A percentile compares a stretch with the other conserved stretches of the same genome.
Conservation (phyloP, 768 basidiomycete species). For the Amanita exitialis region DNA sequence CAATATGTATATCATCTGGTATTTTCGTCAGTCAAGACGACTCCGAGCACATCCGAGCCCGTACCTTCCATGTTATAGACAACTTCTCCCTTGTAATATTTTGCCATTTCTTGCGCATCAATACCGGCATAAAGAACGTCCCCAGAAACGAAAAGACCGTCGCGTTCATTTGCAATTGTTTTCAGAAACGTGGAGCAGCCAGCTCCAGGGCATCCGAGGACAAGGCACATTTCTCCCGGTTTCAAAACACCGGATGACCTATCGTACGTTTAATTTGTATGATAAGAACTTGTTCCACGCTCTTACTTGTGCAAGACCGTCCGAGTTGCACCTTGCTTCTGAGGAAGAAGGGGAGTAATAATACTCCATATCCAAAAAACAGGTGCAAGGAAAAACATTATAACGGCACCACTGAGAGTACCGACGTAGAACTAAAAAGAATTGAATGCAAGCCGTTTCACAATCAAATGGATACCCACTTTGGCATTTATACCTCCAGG, state of each 20-base stretch:
- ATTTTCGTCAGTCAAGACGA: not conserved
- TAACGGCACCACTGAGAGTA: slow-evolving; percentile 52
- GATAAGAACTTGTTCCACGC: not conserved
- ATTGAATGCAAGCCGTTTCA: not conserved
- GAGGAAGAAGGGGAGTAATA: slow-evolving; percentile 28
- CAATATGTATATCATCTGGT: slow-evolving; percentile 71
- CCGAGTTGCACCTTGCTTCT: slow-evolving; percentile 26
- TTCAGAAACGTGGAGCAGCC: slow-evolving; percentile 87
- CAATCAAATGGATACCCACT: slow-evolving; percentile 20
- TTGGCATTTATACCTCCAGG: slow-evolving; percentile 46
- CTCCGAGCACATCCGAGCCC: slow-evolving; percentile 25
- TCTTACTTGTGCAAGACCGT: slow-evolving; percentile 55
- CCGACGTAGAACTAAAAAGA: slow-evolving; percentile 37
- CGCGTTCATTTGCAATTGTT: slow-evolving; percentile 69
- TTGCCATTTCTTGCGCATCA: slow-evolving; percentile 61
- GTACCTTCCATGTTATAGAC: slow-evolving; percentile 70
- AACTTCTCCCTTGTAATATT: slow-evolving; percentile 70
- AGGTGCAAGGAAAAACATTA: slow-evolving; percentile 44
- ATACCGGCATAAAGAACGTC: slow-evolving; percentile 79
- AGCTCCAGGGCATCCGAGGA: slow-evolving; percentile 73
- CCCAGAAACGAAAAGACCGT: slow-evolving; percentile 54
- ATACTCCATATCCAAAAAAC: slow-evolving; percentile 36
- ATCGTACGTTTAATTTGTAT: slow-evolving; percentile 2
- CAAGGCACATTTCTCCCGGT: slow-evolving; percentile 82
- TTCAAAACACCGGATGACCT: slow-evolving; percentile 62